Evolutionary conservation across 805 yeast genomes (phyloP).

Genomic region (Komagataella ulmi): DNA sequence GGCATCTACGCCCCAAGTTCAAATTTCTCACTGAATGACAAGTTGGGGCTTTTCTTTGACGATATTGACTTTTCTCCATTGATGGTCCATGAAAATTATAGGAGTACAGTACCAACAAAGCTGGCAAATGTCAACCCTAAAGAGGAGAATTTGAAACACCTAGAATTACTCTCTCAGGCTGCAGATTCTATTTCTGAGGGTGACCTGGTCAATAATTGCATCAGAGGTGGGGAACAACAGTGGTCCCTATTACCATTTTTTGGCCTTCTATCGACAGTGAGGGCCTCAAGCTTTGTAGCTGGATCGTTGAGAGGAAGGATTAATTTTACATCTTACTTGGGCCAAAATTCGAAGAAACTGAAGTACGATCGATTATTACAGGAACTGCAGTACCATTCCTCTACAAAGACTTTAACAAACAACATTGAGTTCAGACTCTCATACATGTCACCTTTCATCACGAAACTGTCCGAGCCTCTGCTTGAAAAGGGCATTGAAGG

Average conservation of each 20-base stretch:
- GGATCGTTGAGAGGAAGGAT: conserved; percentile 61
- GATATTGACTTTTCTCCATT: conserved; percentile 91
- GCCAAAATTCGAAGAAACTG: conserved; percentile 75
- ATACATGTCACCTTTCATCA: conserved; percentile 54
- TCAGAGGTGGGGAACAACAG: conserved; percentile 84
- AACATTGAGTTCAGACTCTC: conserved; percentile 63
- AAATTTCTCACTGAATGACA: conserved; percentile 55
- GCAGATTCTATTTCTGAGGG: conserved; percentile 80
- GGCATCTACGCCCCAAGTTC: conserved; percentile 40
- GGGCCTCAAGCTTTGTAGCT: conserved; percentile 63
- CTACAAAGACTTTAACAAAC: conserved; percentile 68
- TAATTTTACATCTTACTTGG: conserved; percentile 77
- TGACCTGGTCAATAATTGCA: conserved; percentile 68
- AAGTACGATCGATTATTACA: conserved; percentile 72
- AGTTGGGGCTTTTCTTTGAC: conserved; percentile 80
- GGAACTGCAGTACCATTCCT: conserved; percentile 79
- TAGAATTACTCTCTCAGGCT: conserved; percentile 59
- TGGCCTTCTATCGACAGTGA: conserved; percentile 73
- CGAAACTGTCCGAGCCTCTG: conserved; percentile 47
- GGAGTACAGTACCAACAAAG: conserved; percentile 44
- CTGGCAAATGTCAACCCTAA: conserved; percentile 9
- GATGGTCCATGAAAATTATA: conserved; percentile 92
- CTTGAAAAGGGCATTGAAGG: conserved; percentile 44
- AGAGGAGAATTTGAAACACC: conserved; percentile 32
- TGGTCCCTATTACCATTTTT: conserved; percentile 92